Evolutionary conservation across 2,329 filamentous ascomycete genomes (phyloP), one percentile per base, ranked within the genome.

Genomic region (Colletotrichum chlorophyti): DNA sequence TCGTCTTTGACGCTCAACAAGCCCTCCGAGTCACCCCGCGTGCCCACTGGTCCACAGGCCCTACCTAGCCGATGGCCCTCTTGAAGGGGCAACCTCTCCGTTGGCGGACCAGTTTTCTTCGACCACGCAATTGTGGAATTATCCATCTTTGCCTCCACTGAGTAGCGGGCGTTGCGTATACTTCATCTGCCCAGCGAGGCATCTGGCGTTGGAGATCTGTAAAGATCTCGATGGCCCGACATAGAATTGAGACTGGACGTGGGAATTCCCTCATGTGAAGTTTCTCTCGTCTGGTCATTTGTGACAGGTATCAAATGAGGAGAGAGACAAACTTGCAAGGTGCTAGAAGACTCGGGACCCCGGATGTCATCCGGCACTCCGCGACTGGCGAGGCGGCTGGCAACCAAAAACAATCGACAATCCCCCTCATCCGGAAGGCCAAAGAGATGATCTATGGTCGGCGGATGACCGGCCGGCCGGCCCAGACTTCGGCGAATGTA

Each of bases 201-300:
- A n/a, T n/a, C n/a, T n/a, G n/a, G n/a, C n/a, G n/a, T n/a, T n/a
- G n/a, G 11, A 48, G 42, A 58, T 54, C 50, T 17, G 29, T 34
- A 21, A 53, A 46, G 48, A 58, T 58, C 55, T 54, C 42, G 29
- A 58, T 48, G 42, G 50, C 32, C 50, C 50, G 49, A 41, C 54
- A 58, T 11, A 53, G 11, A 15, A 48, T 29, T 35, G 5, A 7
- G 23, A 40, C 21, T 11, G 42, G 35, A 29, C 10, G 15, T n/a
- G n/a, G n/a, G n/a, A n/a, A n/a, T n/a, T n/a, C n/a, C n/a, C n/a
- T n/a, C n/a, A n/a, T n/a, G n/a, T n/a, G n/a, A 38, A 53, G 11
- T 12, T 21, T 6, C 19, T 34, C 31, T 21, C 23, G 34, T 23
- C 32, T 58, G 21, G 27, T 53, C 41, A 53, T 47, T 53, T 47